Evolutionary conservation across 805 yeast genomes (phyloP).

Genomic region (Metschnikowia vanudenii): DNA sequence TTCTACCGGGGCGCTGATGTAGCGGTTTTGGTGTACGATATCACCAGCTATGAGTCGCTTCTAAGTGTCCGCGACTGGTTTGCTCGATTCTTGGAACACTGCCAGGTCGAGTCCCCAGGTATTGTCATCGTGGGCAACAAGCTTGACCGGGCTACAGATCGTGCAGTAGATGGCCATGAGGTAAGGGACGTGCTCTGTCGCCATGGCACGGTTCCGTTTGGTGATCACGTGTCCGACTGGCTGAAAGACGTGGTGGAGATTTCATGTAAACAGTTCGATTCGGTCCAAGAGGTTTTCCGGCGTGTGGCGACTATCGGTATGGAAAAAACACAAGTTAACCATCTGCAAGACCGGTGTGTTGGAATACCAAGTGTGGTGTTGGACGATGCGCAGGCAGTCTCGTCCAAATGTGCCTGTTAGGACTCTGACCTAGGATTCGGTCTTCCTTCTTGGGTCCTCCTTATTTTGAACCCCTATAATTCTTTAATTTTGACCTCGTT

Average conservation of each 20-base stretch:
- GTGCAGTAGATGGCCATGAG: slow-evolving; percentile 38
- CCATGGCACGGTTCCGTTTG: slow-evolving; percentile 22
- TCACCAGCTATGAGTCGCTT: slow-evolving; percentile 51
- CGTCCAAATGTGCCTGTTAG: slow-evolving; percentile 12
- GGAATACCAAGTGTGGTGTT: not conserved
- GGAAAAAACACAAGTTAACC: not conserved
- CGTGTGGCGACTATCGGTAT: slow-evolving; percentile 39
- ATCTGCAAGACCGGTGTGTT: not conserved
- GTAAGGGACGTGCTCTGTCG: slow-evolving; percentile 33
- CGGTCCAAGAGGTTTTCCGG: slow-evolving; percentile 34
- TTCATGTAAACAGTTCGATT: slow-evolving; percentile 28
- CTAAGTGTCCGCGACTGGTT: slow-evolving; percentile 49
- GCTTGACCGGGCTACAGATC: slow-evolving; percentile 35
- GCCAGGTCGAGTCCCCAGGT: slow-evolving; percentile 47
- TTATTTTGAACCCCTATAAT: no score
- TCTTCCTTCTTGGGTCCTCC: no score
- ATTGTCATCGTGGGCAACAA: slow-evolving; percentile 56
- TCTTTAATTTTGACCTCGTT: not conserved
- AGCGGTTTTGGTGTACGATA: slow-evolving; percentile 52
- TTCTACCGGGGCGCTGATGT: slow-evolving; percentile 61
- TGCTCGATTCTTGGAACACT: slow-evolving; percentile 45
- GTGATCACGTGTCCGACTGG: slow-evolving; percentile 34
- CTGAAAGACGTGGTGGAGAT: slow-evolving; percentile 33
- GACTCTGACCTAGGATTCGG: no score
- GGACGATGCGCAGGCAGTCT: slow-evolving; percentile 8